Evolutionary conservation across 495 filamentous ascomycete species (phyloP).

Genomic region (Emericellopsis terricola): DNA sequence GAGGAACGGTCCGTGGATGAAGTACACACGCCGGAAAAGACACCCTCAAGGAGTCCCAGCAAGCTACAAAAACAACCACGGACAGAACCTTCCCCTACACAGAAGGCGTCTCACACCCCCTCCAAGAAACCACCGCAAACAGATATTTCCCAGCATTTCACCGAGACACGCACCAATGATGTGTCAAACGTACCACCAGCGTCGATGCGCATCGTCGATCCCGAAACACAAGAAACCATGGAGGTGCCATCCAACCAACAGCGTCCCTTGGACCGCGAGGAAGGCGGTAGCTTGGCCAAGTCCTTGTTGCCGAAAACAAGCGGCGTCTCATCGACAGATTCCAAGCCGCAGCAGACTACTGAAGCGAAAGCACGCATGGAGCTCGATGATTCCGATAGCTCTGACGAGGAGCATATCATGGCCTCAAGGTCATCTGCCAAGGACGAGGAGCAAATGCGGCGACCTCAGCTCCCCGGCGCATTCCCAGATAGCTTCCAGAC

Average conservation of each 20-base stretch:
- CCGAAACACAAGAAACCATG: constrained; percentile 27
- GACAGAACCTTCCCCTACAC: constrained; percentile 31
- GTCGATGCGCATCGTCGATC: constrained; percentile 43
- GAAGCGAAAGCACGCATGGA: constrained; percentile 29
- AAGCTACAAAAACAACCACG: constrained; percentile 61
- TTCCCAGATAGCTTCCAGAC: constrained; percentile 20
- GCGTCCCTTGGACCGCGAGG: constrained; percentile 5
- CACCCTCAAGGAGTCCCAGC: constrained; percentile 18
- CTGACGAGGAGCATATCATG: constrained; percentile 20
- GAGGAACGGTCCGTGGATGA: constrained; percentile 21
- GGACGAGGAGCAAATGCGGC: background rate
- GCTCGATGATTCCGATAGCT: constrained; percentile 31
- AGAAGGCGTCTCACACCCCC: constrained; percentile 13
- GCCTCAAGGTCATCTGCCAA: background rate
- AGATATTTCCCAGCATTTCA: constrained; percentile 13
- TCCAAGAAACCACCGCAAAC: constrained; percentile 10
- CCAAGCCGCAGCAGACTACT: constrained; percentile 30
- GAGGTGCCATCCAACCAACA: constrained; percentile 18
- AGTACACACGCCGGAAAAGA: constrained; percentile 15
- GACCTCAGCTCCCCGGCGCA: constrained; percentile 12
- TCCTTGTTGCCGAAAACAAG: constrained; percentile 12
- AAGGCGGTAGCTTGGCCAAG: constrained; percentile 6
- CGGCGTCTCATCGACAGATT: constrained; percentile 9
- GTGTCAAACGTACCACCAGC: constrained; percentile 25
- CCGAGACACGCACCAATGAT: constrained; percentile 21